Base-by-base conservation (phyloP, 2,329 filamentous ascomycete genomes). In the Chaetomium globosum region DNA sequence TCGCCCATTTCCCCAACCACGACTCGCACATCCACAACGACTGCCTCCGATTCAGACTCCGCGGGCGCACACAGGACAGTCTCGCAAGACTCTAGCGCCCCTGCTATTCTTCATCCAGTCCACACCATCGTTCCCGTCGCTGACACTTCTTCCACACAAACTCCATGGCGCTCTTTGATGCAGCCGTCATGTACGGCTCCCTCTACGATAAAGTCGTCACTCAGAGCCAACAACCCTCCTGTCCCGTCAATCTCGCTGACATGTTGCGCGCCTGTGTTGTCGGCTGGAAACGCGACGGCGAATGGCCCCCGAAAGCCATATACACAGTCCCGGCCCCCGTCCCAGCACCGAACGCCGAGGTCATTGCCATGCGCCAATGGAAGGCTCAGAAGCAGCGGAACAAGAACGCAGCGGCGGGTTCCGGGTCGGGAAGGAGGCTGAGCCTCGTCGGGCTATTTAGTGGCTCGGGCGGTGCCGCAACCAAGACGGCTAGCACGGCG, bases 171-270 rank as follows among this genome's bases (percentile, higher is more conserved):
- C 63, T 84, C 87, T 33, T 89, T 87, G 36, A 95, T 97, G 72
- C 88, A 83, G 0, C 87, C 91, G 0, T 79, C 19, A 84, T 90
- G 63, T 96, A 97, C 76, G 80, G 88, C 0, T 90, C 89, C 55
- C 91, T 98, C 64, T 97, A 96, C 80, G 89, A 90, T 74, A 97
- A 97, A 78, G 89, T 97, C 59, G 88, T 97, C 51, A 76, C 93
- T 0, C 89, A 94, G 73, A 85, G 83, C 46, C 85, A 95, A 69
- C 91, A 92, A 2, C 94, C 94, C 0, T 89, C 90, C 1, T 91
- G 96, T 19, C 94, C 94, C 3, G 90, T 97, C 73, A 97, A 97
- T 71, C 84, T 98, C 0, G 80, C 84, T 33, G 92, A 96, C 71
- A 88, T 97, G 80, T 87, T 91, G 26, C 85, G 87, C 10, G 87